phyloP scores from a whole-genome alignment of 148 eudicot species.

The Fagopyrum tataricum region DNA sequence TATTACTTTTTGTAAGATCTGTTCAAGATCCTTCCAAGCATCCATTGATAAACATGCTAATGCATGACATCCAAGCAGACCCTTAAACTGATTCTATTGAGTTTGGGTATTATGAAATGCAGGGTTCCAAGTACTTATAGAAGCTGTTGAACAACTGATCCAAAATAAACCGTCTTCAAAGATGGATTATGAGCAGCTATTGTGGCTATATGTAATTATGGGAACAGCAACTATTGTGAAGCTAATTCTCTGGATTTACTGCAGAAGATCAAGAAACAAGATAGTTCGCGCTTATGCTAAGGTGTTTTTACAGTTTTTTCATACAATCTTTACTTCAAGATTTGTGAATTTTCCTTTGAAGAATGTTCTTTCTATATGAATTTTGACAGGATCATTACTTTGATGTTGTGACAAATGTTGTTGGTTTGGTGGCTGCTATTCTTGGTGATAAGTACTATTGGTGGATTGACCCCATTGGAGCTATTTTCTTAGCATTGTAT shows the following conservation, averaged over 20 bases:
- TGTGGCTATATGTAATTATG: slow-evolving; percentile 66
- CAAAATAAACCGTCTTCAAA: slow-evolving; percentile 32
- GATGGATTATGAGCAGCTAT: slow-evolving; percentile 38
- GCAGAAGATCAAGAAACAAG: slow-evolving; percentile 58
- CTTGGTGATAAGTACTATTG: slow-evolving; percentile 59
- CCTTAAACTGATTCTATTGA: not conserved
- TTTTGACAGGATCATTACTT: slow-evolving; percentile 64
- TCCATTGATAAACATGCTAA: no score
- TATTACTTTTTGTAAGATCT: no score
- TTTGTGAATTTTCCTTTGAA: not conserved
- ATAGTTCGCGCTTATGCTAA: slow-evolving; percentile 77
- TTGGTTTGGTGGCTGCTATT: slow-evolving; percentile 66
- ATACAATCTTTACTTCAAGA: not conserved
- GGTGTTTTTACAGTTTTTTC: slow-evolving; percentile 21
- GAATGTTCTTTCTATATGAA: not conserved
- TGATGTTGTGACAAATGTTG: slow-evolving; percentile 70
- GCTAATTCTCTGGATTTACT: slow-evolving; percentile 56
- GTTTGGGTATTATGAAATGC: not conserved
- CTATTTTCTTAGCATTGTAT: slow-evolving; percentile 51
- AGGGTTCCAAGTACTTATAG: slow-evolving; percentile 70
- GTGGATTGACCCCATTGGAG: slow-evolving; percentile 81
- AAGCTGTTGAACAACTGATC: slow-evolving; percentile 53
- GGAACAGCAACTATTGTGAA: slow-evolving; percentile 50
- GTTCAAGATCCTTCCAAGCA: no score
- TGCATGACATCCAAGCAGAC: not conserved